Evolutionary conservation across 495 filamentous ascomycete genomes (phyloP), one percentile per base, ranked within the genome.

Genomic region (Immersiella caudata): DNA sequence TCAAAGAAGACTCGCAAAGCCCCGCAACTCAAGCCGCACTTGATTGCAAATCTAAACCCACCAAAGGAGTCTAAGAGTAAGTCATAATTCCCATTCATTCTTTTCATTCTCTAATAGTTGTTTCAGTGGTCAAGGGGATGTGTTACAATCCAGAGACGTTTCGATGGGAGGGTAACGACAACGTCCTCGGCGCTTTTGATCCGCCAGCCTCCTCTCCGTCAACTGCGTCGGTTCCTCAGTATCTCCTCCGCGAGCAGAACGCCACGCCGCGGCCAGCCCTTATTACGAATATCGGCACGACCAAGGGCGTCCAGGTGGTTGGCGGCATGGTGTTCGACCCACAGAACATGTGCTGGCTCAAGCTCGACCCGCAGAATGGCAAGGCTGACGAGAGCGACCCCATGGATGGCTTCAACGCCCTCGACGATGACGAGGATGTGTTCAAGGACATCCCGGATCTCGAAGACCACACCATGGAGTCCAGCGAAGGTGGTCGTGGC

Each of bases 321-420:
- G 90, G 93, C 24, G 92, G 91, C 70, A 99, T 99, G 95, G 89
- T 99, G 25, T 99, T 98, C 76, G 95, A 99, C 78, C 96, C 96
- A 7, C 88, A 89, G 62, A 91, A 90, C 62, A 99, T 97, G 94
- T 92, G 91, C 76, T 97, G 94, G 94, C 84, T 97, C 33, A 95
- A 93, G 74, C 80, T 91, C 26, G 85, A 80, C 2, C 79, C 83
- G 0, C 74, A 75, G 16, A 79, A 78, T 46, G 68, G 46, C 64
- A 76, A 80, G 26, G 72, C 81, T 18, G 78, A 81, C 12, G 57
- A 69, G 9, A 73, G 70, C 61, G 84, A 84, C 63, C 79, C 82
- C 2, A 80, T 90, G 69, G 91, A 95, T 79, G 88, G 92, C 7
- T 95, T 96, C 78, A 90, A 91, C 55, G 89, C 88, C 3, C 75